Evolutionary conservation across 345 rosid species (phyloP).

Genomic region (Brassica rapa): DNA sequence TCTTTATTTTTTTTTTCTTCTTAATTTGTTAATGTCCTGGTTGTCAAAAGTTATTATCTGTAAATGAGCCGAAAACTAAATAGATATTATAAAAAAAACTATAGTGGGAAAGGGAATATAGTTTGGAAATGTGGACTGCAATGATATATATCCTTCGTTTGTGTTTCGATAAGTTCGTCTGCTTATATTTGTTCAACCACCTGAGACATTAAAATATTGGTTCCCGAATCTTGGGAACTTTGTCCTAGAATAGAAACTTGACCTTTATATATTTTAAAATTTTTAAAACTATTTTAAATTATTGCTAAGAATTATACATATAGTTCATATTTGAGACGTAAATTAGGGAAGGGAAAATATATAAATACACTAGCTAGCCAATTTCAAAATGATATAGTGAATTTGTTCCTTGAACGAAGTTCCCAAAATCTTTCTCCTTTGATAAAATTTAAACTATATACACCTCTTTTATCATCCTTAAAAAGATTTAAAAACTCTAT

Average conservation of each 20-base stretch:
- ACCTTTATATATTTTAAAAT: background rate
- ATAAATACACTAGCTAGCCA: background rate
- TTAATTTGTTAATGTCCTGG: background rate
- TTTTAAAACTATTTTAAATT: background rate
- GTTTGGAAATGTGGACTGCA: slow-evolving; percentile 2
- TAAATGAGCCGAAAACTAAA: slow-evolving; percentile 34
- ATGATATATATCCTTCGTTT: slow-evolving; percentile 12
- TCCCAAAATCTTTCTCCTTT: background rate
- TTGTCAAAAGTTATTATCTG: background rate
- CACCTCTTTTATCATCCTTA: background rate
- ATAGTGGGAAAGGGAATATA: slow-evolving; percentile 32
- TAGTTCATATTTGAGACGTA: background rate
- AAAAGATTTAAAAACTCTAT: background rate
- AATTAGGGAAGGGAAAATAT: background rate
- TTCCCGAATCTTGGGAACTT: slow-evolving; percentile 37
- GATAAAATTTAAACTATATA: background rate
- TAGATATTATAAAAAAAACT: slow-evolving; percentile 30
- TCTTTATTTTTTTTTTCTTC: background rate
- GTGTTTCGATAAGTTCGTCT: slow-evolving; percentile 24
- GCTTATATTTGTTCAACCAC: slow-evolving; percentile 42
- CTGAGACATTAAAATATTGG: slow-evolving; percentile 37
- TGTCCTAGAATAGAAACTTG: background rate
- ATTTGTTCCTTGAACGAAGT: background rate
- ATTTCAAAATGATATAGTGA: background rate
- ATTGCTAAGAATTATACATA: background rate